Percentiles rank a stretch among this genome's conserved stretches.
Conservation (phyloP, 345 rosid species). For the Eucalyptus leucophloia region DNA sequence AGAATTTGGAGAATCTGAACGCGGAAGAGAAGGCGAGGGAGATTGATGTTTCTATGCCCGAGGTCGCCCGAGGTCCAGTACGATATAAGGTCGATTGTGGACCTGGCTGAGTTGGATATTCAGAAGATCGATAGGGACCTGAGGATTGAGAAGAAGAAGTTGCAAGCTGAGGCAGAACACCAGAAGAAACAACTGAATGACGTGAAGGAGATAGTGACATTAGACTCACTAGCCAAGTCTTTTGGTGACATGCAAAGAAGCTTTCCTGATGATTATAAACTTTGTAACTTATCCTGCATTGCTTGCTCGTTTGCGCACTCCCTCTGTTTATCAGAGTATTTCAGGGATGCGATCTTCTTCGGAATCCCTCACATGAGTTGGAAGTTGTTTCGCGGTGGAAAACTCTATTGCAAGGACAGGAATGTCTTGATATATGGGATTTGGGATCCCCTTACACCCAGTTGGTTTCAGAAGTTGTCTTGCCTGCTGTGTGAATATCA, state of each 20-base stretch:
- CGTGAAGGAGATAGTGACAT: too few relatives aligned
- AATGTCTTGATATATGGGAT: slow-evolving; percentile 56
- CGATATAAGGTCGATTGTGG: slow-evolving; percentile 58
- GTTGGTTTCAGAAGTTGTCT: slow-evolving; percentile 57
- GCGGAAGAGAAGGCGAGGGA: slow-evolving; percentile 79
- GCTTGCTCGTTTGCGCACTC: too few relatives aligned
- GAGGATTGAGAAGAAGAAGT: slow-evolving; percentile 51
- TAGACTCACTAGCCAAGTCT: too few relatives aligned
- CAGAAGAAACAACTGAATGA: slow-evolving; percentile 45
- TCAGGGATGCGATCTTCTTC: slow-evolving; percentile 95
- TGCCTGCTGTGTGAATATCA: slow-evolving; percentile 72
- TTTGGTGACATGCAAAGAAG: too few relatives aligned
- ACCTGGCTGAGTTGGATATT: slow-evolving; percentile 67
- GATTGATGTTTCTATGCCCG: slow-evolving; percentile 77
- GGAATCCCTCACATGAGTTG: slow-evolving; percentile 46
- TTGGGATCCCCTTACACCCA: slow-evolving; percentile 51
- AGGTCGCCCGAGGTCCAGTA: slow-evolving; percentile 84
- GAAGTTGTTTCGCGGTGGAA: slow-evolving; percentile 56
- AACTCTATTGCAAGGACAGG: slow-evolving; percentile 48
- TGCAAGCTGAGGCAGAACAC: slow-evolving; percentile 28
- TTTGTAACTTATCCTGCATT: too few relatives aligned
- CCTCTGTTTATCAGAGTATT: slow-evolving; percentile 65
- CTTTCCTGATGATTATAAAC: slow-evolving; percentile 3
- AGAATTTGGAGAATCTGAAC: slow-evolving; percentile 68
- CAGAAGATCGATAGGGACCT: slow-evolving; percentile 71